Percentiles rank a stretch among this genome's conserved stretches.
Conservation (phyloP, 1,139 yeast species). For the Arxiozyma slooffiae region DNA sequence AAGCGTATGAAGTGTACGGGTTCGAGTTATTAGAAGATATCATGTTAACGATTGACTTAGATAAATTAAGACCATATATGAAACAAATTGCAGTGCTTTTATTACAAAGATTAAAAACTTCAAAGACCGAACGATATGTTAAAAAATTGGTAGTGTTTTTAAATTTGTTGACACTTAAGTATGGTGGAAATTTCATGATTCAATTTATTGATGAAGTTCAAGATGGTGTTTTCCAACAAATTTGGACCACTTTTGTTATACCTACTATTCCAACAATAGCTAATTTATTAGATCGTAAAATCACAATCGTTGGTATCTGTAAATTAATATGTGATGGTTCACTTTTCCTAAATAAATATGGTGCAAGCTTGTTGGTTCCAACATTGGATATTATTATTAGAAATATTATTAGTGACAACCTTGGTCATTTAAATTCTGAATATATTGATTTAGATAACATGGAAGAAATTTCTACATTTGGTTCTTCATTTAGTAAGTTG, state of each 20-base stretch:
- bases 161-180: conserved; percentile 38
- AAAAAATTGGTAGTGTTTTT: conserved; percentile 62
- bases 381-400: conserved; percentile 46
- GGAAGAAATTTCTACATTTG: conserved; percentile 52
- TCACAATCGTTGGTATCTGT: conserved; percentile 64
- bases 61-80: conserved; percentile 44
- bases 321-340: conserved; percentile 35
- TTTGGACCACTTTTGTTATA: conserved; percentile 53
- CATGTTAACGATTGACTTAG: conserved; percentile 46
- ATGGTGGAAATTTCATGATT: conserved; percentile 35
- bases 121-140: conserved; percentile 74
- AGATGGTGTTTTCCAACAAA: conserved; percentile 45
- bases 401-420: conserved; percentile 33
- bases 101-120: conserved; percentile 67
- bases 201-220: conserved; percentile 36
- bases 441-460: conserved; percentile 34
- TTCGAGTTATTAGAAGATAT: conserved; percentile 74
- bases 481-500: conserved; percentile 71
- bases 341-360: conserved; percentile 37
- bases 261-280: conserved; percentile 59
- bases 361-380: conserved; percentile 36
- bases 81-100: conserved; percentile 68
- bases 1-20: conserved; percentile 69
- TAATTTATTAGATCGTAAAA: conserved; percentile 64
- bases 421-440: conserved; percentile 29